Conservation (phyloP, 2,329 filamentous ascomycete species). For the Sporothrix sp. region DNA sequence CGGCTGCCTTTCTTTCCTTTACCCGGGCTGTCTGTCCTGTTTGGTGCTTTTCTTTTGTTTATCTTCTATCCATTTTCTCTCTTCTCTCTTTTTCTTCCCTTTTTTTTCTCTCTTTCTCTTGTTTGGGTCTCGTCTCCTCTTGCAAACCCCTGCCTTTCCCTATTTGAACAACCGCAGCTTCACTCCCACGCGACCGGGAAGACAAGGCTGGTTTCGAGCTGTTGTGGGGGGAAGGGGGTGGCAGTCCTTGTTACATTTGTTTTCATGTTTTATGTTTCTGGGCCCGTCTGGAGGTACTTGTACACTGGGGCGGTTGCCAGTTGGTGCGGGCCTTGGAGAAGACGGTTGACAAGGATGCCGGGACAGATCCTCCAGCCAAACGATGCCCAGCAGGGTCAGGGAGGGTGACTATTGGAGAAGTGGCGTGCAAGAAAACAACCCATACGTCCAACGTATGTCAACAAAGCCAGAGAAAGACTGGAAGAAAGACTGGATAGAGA, state of each 20-base stretch:
- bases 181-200: conserved; percentile 13
- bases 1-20: too few relatives aligned
- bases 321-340: too few relatives aligned
- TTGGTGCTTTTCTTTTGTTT: too few relatives aligned
- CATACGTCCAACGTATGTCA: too few relatives aligned
- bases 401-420: not conserved
- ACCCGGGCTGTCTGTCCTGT: too few relatives aligned
- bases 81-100: too few relatives aligned
- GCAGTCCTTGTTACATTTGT: conserved; percentile 4
- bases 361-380: conserved; percentile 4
- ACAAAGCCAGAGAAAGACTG: not conserved
- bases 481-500: not conserved
- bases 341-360: conserved; percentile 1
- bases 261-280: conserved; percentile 1
- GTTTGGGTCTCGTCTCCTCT: not conserved
- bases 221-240: conserved; percentile 8
- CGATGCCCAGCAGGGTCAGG: not conserved
- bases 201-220: conserved; percentile 14
- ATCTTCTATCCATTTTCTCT: too few relatives aligned
- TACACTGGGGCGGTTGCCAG: too few relatives aligned
- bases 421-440: not conserved
- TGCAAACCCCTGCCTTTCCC: too few relatives aligned
- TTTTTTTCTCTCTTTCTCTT: not conserved
- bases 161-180: too few relatives aligned
- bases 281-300: not conserved